Conservation (phyloP, 371 early-diverging fungal species). For the Mortierella sp. region DNA sequence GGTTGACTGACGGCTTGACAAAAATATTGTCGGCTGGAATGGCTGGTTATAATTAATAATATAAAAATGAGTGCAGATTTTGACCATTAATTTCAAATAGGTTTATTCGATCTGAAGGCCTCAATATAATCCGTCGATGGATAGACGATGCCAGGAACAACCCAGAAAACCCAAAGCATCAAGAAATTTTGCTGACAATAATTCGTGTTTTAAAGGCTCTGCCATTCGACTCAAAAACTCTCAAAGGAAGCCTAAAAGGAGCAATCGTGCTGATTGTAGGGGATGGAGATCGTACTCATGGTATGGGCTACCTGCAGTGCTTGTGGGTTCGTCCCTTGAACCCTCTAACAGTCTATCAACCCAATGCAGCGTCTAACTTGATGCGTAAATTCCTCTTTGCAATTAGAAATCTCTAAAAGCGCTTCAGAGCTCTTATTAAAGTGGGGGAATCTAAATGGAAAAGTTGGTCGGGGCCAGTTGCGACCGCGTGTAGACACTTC, state of each 20-base stretch:
- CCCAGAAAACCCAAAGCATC: not conserved
- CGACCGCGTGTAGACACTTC: not conserved
- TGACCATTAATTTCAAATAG: slow-evolving; percentile 5
- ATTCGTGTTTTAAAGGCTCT: slow-evolving; percentile 10
- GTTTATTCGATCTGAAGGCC: slow-evolving; percentile 18
- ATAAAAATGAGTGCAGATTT: not conserved
- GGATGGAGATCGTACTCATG: slow-evolving; percentile 3
- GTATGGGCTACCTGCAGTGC: not conserved
- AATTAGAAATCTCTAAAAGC: not conserved
- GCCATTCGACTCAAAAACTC: slow-evolving; percentile 13
- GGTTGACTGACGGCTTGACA: no score
- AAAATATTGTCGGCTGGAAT: no score
- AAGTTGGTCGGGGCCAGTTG: not conserved
- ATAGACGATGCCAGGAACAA: slow-evolving; percentile 16
- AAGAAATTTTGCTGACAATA: slow-evolving; percentile 13
- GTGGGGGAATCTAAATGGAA: not conserved
- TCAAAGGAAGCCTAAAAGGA: slow-evolving; percentile 6
- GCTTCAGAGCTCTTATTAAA: slow-evolving; percentile 6
- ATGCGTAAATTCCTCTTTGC: not conserved
- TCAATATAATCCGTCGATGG: slow-evolving; percentile 12
- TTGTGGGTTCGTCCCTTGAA: not conserved
- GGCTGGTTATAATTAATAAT: no score
- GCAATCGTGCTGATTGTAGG: slow-evolving; percentile 6
- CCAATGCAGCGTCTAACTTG: not conserved
- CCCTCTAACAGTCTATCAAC: not conserved